Evolutionary conservation across 1,284 basidiomycete species (phyloP).

Genomic region (Fomes fomentarius): DNA sequence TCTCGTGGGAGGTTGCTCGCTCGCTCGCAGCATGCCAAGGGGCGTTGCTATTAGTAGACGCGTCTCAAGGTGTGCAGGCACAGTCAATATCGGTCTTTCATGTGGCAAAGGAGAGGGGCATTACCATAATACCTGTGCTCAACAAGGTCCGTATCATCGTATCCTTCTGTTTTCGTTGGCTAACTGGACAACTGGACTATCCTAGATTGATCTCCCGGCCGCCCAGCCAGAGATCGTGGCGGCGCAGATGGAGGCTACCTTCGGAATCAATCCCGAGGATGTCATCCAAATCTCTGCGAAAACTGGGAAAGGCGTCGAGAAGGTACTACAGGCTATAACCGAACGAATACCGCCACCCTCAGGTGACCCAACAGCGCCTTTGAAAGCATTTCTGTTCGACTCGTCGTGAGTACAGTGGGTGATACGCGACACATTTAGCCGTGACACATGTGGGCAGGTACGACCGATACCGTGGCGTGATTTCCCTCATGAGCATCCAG

Average conservation of each 20-base stretch:
- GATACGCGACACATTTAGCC: neutral
- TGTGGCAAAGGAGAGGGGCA: constrained; percentile 79
- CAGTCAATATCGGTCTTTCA: constrained; percentile 97
- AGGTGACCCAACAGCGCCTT: constrained; percentile 52
- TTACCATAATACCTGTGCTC: constrained; percentile 90
- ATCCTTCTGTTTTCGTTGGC: neutral
- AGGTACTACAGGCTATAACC: constrained; percentile 81
- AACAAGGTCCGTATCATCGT: constrained; percentile 74
- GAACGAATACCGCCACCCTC: constrained; percentile 81
- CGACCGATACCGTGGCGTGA: constrained; percentile 95
- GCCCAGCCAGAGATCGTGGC: constrained; percentile 82
- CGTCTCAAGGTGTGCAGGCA: constrained; percentile 97
- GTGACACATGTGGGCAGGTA: constrained; percentile 59
- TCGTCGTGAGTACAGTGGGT: constrained; percentile 65
- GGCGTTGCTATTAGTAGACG: constrained; percentile 90
- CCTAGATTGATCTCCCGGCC: constrained; percentile 89
- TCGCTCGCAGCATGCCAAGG: constrained; percentile 95
- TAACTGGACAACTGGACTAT: neutral
- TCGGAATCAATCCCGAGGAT: constrained; percentile 75
- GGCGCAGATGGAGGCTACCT: constrained; percentile 79
- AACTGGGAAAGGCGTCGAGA: constrained; percentile 82
- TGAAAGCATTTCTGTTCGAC: constrained; percentile 93
- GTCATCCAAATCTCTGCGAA: constrained; percentile 90
- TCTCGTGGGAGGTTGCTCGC: constrained; percentile 94
- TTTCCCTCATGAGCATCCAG: constrained; percentile 88